These are phyloP conservation scores for Blumeria graminis DNA, from an alignment of 2,329 filamentous ascomycete genomes.

Conservation along the genomic window DNA sequence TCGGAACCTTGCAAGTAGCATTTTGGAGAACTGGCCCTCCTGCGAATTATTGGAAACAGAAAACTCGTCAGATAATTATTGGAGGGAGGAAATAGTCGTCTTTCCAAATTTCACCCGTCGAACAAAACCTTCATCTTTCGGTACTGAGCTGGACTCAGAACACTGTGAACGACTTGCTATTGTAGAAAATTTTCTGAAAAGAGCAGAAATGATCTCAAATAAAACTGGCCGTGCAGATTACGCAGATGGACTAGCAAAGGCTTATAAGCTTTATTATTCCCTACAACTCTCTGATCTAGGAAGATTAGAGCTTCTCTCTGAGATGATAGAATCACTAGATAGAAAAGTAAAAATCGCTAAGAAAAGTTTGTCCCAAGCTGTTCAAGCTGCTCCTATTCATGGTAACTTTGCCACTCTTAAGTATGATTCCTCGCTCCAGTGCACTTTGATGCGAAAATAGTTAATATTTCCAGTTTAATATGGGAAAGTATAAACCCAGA, in stretches of 20 bases:
- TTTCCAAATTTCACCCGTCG: no score
- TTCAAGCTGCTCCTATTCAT: conserved; percentile 42
- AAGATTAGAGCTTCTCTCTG: conserved; percentile 27
- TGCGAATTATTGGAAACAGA: conserved; percentile 7
- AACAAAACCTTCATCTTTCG: not conserved
- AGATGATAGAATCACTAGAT: conserved; percentile 37
- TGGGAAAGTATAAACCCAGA: conserved; percentile 9
- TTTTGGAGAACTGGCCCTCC: conserved; percentile 26
- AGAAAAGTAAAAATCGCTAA: conserved; percentile 37
- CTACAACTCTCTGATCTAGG: conserved; percentile 23
- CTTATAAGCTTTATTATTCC: conserved; percentile 43
- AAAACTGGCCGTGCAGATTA: conserved; percentile 69
- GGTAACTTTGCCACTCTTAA: conserved; percentile 43
- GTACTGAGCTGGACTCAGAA: not conserved
- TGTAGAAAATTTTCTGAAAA: conserved; percentile 23
- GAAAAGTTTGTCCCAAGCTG: conserved; percentile 38
- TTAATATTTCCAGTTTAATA: conserved; percentile 4
- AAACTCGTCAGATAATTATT: not conserved
- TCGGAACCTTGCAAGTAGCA: conserved; percentile 29
- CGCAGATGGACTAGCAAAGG: conserved; percentile 68
- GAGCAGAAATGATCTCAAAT: conserved; percentile 33
- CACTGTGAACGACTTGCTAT: conserved; percentile 8
- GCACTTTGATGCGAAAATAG: not conserved
- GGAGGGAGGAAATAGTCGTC: not conserved
- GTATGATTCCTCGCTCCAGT: conserved; percentile 16